A percentile compares a stretch with the other conserved stretches of the same genome.
Conservation (phyloP, 495 filamentous ascomycete genomes). For the Penicillium samsonianum region DNA sequence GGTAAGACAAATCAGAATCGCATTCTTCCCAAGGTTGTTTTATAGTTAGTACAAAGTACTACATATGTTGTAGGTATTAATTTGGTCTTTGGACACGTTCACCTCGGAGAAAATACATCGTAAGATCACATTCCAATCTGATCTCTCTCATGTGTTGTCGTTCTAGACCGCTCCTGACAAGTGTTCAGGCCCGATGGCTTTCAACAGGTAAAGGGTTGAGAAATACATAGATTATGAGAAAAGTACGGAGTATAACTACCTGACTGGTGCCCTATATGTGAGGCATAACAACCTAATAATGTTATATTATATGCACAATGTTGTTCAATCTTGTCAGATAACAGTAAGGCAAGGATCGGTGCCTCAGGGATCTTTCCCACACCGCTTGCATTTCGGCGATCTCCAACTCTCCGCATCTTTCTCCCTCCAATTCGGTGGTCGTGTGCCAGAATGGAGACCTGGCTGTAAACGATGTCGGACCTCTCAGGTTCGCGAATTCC, state of each 20-base stretch:
- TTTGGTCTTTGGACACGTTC: slow-evolving; percentile 6
- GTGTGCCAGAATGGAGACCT: slow-evolving; percentile 32
- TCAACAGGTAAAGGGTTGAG: background rate
- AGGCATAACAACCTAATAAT: background rate
- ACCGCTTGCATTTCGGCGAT: slow-evolving; percentile 23
- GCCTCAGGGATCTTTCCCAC: slow-evolving; percentile 14
- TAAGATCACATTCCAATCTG: slow-evolving; percentile 5
- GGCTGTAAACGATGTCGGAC: slow-evolving; percentile 45
- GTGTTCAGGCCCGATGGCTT: slow-evolving; percentile 11
- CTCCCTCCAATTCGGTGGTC: slow-evolving; percentile 28
- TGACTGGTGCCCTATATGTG: background rate
- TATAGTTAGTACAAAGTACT: background rate
- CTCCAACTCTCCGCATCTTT: slow-evolving; percentile 20
- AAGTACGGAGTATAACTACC: background rate
- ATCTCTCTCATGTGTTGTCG: slow-evolving; percentile 16
- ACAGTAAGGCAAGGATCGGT: background rate
- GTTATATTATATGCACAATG: too few species aligned
- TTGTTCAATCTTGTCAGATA: background rate
- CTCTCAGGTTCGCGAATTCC: slow-evolving; percentile 40
- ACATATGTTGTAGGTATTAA: slow-evolving; percentile 4
- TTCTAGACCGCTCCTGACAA: slow-evolving; percentile 18
- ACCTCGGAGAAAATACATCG: background rate
- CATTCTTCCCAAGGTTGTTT: background rate
- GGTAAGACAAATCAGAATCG: slow-evolving; percentile 9
- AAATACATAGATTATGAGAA: background rate